Evolutionary conservation across 345 rosid species (phyloP), one percentile per base, ranked within the genome.

Genomic region (Lumnitzera racemosa): DNA sequence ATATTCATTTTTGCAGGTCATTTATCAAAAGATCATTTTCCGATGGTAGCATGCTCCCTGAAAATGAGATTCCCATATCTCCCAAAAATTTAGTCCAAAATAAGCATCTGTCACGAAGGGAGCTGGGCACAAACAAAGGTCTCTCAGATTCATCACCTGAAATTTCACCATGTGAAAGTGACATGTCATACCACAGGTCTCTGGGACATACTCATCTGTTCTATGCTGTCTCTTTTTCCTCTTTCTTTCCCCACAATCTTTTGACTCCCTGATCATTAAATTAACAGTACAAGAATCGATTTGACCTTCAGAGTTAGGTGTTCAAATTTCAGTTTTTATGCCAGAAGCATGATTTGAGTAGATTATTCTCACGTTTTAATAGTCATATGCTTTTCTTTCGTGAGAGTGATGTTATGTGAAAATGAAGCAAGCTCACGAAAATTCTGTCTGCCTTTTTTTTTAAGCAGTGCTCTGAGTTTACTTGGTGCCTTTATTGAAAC

Each of bases 21-120:
- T 62, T 58, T 55, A 16, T 90, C 55, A 94, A 81, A 77, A 83
- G 96, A 75, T 94, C 97, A 47, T 61, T 84, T 51, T 94, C 99
- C 41, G 97, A 85, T 58, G 95, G 99, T 55, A 89, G 82, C 71
- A 79, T 94, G 57, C 61, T 69, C 10, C 59, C 68, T 49, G 91
- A 81, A 68, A 74, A 66, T 46, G 84, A 76, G 60, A 49, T 82
- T 50, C 66, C 72, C 25, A 29, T 68, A 12, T 56, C 70, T 59
- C 62, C 71, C 51, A 49, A 74, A 60, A 67, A 69, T 57, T 59
- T 57, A 15, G 76, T 71, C 65, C 80, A 56, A 47, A 20, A 20
- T 20, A 20, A 20, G 20, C 20, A 20, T 20, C 20, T 20, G 20
- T 20, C 20, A 20, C 20, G 1, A 20, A 65, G 58, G 66, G 68